Base-by-base conservation (phyloP, 2,329 filamentous ascomycete species). In the Trichoderma sp. region DNA sequence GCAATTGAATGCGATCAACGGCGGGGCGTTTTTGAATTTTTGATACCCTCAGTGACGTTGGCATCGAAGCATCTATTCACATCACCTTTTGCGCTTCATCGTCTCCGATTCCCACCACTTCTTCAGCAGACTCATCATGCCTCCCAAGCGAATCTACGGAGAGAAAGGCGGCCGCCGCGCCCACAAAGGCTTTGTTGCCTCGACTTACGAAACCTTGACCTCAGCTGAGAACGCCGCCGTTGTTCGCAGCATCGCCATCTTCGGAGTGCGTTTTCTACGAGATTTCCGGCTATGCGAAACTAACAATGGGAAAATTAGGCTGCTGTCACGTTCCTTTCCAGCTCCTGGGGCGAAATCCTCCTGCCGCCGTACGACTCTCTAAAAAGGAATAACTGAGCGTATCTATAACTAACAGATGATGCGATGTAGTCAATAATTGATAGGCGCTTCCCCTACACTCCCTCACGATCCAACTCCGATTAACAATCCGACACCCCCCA, bases 201-300 rank as follows among this genome's bases (percentile, higher is more conserved):
- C 82, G 67, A 83, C 86, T 71, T 91, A 90, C 78, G 83, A 85
- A 69, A 82, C 87, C 71, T 75, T 91, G 74, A 91, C 88, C 66
- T 85, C 86, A 32, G 79, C 89, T 37, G 90, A 92, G 76, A 92
- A 92, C 79, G 84, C 87, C 58, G 85, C 88, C 67, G 85, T 91
- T 67, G 89, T 92, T 69, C 85, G 87, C 73, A 91, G 89, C 76
- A 80, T 92, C 72, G 83, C 86, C 71, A 78, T 91, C 73, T 92
- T 92, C 75, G 89, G 88, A 67, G 89, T 92, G 84, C 76, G 89
- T 82, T 9, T 25, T 67, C 67, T 56, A 71, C 19, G 8, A 29
- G n/a, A 48, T 29, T 25, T 13, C 5, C 8, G 29, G 13, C 17
- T 10, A 15, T 42, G 39, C 22, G n/a, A 54, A 27, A 27, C 54